Evolutionary conservation across 2,329 filamentous ascomycete genomes (phyloP).

Genomic region (Fusarium secorum): DNA sequence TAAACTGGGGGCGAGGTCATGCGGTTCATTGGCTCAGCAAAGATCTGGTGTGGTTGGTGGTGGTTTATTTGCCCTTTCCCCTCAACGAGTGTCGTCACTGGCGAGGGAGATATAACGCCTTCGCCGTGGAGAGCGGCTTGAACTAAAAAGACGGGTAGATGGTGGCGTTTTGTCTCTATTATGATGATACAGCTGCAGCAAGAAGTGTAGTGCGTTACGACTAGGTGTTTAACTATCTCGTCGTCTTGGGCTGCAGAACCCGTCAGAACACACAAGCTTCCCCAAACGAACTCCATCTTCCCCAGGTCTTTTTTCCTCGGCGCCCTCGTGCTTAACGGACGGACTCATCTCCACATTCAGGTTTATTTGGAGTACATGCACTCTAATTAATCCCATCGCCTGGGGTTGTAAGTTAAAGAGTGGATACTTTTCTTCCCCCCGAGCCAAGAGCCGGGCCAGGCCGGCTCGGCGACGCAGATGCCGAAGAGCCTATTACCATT

Average conservation of each 20-base stretch:
- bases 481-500: constrained; percentile 13
- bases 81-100: constrained; percentile 7
- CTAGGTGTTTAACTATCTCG: neutral
- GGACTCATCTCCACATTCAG: neutral
- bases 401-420: constrained; percentile 2
- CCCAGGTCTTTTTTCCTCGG: neutral
- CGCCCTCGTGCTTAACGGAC: neutral
- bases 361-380: neutral
- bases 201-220: neutral
- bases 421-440: constrained; percentile 3
- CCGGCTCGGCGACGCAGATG: constrained; percentile 29
- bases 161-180: neutral
- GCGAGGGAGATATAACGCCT: constrained; percentile 7
- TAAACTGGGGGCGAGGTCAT: neutral
- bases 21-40: constrained; percentile 16
- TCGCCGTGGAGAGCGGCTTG: neutral
- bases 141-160: neutral
- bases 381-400: neutral
- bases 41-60: neutral
- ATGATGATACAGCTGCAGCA: neutral
- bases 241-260: neutral
- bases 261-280: neutral
- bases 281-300: neutral
- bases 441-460: constrained; percentile 29
- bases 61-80: neutral